Percentiles rank a stretch among this genome's conserved stretches.
phyloP scores from a whole-genome alignment of 2,329 filamentous ascomycete species.

The Cladosporium sp. region DNA sequence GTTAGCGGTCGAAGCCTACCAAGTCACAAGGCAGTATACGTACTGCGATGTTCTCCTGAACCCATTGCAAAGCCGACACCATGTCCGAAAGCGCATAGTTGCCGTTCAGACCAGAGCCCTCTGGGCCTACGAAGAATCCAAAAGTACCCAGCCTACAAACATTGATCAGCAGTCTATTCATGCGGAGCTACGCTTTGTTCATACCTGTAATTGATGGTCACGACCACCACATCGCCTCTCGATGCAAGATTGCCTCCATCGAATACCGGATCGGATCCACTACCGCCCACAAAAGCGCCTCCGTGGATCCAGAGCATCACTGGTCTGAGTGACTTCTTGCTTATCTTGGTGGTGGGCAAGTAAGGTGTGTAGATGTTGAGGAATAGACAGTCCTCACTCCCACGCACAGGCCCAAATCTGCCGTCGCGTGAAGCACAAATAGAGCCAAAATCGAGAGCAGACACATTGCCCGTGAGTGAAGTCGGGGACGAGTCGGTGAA shows the following conservation, averaged over 20 bases:
- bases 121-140: neutral
- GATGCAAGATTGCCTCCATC: constrained; percentile 51
- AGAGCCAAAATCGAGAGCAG: neutral
- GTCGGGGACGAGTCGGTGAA: constrained; percentile 41
- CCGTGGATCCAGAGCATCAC: constrained; percentile 52
- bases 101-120: constrained; percentile 37
- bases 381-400: neutral
- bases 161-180: neutral
- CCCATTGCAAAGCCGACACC: constrained; percentile 48
- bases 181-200: neutral
- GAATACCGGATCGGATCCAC: constrained; percentile 48
- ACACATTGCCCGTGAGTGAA: neutral
- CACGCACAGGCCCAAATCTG: neutral
- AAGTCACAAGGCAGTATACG: neutral
- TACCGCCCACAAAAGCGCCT: constrained; percentile 46
- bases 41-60: constrained; percentile 9
- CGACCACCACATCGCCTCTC: neutral
- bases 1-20: neutral
- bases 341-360: neutral
- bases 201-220: neutral
- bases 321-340: neutral
- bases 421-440: neutral
- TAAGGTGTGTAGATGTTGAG: neutral
- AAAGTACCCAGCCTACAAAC: neutral
- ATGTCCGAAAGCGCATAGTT: constrained; percentile 55